Evolutionary conservation across 1,284 basidiomycete species (phyloP), one percentile per base, ranked within the genome.

Genomic region (Sparassis latifolia): DNA sequence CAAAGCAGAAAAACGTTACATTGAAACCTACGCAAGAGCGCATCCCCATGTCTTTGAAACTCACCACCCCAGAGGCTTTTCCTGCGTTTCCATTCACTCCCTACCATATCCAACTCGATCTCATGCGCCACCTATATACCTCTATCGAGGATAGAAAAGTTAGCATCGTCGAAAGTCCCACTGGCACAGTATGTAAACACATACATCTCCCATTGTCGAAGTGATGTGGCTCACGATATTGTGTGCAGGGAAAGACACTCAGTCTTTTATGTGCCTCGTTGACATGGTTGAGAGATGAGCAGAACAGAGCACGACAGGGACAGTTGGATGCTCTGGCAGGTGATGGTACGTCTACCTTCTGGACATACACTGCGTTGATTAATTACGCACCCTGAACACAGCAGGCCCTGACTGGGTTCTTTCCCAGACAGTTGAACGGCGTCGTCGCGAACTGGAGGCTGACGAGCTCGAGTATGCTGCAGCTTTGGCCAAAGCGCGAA

Each of bases 91-190:
- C 92, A 0, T 95, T 86, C 62, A 72, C 77, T 2, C 95, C 95
- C 0, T 98, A 99, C 68, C 67, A 75, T 12, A 97, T 97, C 55
- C 96, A 99, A 67, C 72, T 81, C 1, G 82, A 92, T 39, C 78
- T 98, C 35, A 98, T 98, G 95, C 79, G 74, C 10, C 87, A 92
- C 53, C 71, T 98, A 3, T 98, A 96, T 64, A 61, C 76, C 2
- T 79, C 87, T 0, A 89, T 97, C 47, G 93, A 97, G 63, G 59
- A 69, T 45, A 76, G 61, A 66, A 87, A 79, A 67, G 74, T 97
- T 6, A 83, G 91, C 2, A 87, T 98, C 43, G 72, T 92, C 27
- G 90, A 93, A 65, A 90, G 86, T 55, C 92, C 90, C 0, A 93
- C 91, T 0, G 91, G 91, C 55, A 93, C 91, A 28, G 86, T 86